These are phyloP conservation scores for Pulveroboletus sp. DNA, from an alignment of 1,284 basidiomycete genomes.

Conservation along the genomic window DNA sequence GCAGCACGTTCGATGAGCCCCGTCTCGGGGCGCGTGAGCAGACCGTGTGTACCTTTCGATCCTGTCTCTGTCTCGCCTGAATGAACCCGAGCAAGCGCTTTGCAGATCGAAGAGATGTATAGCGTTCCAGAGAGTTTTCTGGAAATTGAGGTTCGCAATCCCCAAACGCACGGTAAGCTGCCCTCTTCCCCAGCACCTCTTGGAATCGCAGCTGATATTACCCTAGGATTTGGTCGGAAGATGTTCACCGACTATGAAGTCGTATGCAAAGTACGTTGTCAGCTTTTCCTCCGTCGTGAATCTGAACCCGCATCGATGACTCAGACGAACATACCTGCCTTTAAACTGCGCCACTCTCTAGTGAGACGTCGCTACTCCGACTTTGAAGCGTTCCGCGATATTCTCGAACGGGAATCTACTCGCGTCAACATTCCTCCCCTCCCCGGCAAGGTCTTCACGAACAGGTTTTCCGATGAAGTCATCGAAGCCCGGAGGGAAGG, in stretches of 20 bases:
- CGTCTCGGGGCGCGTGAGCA: constrained; percentile 72
- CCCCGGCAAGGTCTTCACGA: constrained; percentile 96
- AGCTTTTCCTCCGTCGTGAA: background rate
- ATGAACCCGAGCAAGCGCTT: constrained; percentile 38
- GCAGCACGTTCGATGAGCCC: constrained; percentile 72
- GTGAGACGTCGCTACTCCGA: constrained; percentile 97
- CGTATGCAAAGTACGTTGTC: constrained; percentile 78
- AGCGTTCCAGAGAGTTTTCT: constrained; percentile 95
- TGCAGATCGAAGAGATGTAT: constrained; percentile 97
- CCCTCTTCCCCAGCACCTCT: background rate
- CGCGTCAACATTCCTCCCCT: constrained; percentile 96
- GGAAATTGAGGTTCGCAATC: constrained; percentile 97
- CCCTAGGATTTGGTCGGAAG: constrained; percentile 88
- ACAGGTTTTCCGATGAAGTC: constrained; percentile 96
- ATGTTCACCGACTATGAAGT: constrained; percentile 99
- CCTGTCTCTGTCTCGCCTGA: constrained; percentile 22
- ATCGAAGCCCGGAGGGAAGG: constrained; percentile 93
- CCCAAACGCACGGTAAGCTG: constrained; percentile 88
- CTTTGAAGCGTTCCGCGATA: constrained; percentile 98
- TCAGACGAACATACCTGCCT: constrained; percentile 98
- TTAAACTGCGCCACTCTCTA: constrained; percentile 93
- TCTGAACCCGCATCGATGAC: background rate
- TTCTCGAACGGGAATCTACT: constrained; percentile 95
- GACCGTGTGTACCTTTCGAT: constrained; percentile 58
- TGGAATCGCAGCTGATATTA: background rate